phyloP scores from a whole-genome alignment of 306 rosid species.

The Vicia faba region DNA sequence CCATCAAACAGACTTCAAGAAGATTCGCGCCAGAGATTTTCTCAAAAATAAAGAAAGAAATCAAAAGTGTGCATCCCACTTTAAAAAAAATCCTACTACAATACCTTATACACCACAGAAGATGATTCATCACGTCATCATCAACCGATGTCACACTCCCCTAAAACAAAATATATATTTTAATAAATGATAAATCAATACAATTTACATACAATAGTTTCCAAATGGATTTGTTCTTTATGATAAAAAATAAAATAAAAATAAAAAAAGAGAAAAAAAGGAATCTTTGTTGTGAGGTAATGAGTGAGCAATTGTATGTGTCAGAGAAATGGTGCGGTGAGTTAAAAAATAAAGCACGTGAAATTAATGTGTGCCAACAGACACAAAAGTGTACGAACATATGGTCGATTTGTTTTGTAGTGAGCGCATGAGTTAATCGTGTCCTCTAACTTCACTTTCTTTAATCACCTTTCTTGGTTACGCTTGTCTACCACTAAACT shows the following conservation, averaged over 20 bases:
- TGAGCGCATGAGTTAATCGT: conserved; percentile 1
- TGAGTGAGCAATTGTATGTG: neutral
- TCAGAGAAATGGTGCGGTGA: neutral
- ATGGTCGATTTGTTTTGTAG: neutral
- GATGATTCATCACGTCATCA: no score
- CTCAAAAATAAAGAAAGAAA: no score
- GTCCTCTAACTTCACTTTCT: neutral
- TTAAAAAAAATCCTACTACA: no score
- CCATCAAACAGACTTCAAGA: no score
- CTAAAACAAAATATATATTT: no score
- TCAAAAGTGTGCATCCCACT: no score
- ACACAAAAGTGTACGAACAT: neutral
- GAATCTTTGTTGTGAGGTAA: neutral
- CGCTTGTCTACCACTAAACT: conserved; percentile 12
- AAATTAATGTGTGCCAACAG: neutral
- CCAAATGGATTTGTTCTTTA: no score
- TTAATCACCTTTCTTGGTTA: neutral
- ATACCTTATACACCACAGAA: no score
- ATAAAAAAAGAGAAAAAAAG: neutral
- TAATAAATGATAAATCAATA: no score
- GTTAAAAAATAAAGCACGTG: neutral
- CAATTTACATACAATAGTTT: neutral
- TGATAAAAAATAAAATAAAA: no score
- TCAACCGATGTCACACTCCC: no score
- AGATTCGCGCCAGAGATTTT: no score